Conservation (phyloP, 805 yeast genomes). For the Priceomyces medius region DNA sequence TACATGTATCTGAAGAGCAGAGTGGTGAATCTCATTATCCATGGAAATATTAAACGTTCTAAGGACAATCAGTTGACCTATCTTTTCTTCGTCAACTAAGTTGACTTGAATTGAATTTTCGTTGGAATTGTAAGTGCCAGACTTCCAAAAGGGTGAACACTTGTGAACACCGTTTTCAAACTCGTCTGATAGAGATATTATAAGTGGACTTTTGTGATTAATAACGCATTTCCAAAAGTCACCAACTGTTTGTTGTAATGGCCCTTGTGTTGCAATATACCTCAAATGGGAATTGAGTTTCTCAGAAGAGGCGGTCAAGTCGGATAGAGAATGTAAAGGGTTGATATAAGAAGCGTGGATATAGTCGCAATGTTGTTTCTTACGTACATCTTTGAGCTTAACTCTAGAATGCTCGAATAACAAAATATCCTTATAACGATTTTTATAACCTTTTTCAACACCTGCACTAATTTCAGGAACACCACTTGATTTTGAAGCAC, state of each 20-base stretch:
- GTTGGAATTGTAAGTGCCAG: conserved; percentile 49
- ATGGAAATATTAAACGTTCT: conserved; percentile 47
- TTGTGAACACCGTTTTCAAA: conserved; percentile 75
- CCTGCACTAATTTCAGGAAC: conserved; percentile 64
- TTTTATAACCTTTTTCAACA: conserved; percentile 76
- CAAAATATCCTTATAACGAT: conserved; percentile 84
- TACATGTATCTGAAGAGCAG: conserved; percentile 72
- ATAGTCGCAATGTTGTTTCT: conserved; percentile 47
- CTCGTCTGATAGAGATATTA: conserved; percentile 74
- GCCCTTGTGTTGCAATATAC: conserved; percentile 87
- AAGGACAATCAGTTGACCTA: conserved; percentile 20
- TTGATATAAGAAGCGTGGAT: conserved; percentile 81
- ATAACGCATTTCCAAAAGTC: conserved; percentile 84
- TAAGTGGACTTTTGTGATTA: conserved; percentile 60
- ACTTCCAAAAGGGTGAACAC: conserved; percentile 75
- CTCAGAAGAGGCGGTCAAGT: conserved; percentile 10
- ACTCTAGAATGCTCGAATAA: conserved; percentile 88
- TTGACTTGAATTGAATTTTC: conserved; percentile 22
- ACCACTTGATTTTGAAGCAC: conserved; percentile 11
- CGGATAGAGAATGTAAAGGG: conserved; percentile 13
- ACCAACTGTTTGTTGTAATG: conserved; percentile 65
- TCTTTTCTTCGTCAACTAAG: conserved; percentile 20
- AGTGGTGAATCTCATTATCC: conserved; percentile 31
- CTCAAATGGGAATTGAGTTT: conserved; percentile 13
- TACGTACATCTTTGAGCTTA: conserved; percentile 36